Evolutionary conservation across 1,139 yeast species (phyloP).

Genomic region (Debaryomyces nepalensis): DNA sequence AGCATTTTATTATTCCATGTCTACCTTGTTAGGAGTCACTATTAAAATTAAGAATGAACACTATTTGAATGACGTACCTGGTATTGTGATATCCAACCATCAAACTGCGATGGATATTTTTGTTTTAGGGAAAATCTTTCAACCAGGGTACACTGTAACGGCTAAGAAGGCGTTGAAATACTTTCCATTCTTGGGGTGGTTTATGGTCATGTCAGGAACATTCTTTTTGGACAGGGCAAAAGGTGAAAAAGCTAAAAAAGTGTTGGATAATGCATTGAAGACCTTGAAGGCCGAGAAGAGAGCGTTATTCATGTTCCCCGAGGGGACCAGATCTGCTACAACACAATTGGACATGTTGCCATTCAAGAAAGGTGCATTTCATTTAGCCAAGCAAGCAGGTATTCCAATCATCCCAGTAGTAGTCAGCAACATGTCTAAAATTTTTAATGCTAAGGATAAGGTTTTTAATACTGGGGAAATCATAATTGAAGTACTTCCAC

Average conservation of each 20-base stretch:
- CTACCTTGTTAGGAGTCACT: constrained; percentile 66
- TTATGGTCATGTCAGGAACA: constrained; percentile 87
- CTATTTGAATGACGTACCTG: constrained; percentile 68
- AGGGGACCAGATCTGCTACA: constrained; percentile 90
- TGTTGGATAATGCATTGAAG: constrained; percentile 70
- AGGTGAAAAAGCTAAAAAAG: constrained; percentile 72
- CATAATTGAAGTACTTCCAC: constrained; percentile 67
- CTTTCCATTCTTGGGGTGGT: constrained; percentile 97
- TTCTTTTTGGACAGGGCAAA: constrained; percentile 87
- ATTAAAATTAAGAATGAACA: constrained; percentile 65
- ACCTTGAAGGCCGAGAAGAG: constrained; percentile 63
- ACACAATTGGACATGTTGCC: constrained; percentile 73
- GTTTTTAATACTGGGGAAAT: constrained; percentile 68
- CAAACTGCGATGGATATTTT: constrained; percentile 87
- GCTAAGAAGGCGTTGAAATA: constrained; percentile 84
- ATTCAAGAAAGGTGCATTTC: constrained; percentile 97
- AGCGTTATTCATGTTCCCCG: constrained; percentile 87
- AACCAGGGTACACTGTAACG: constrained; percentile 88
- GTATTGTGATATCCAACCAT: constrained; percentile 85
- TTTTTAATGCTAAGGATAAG: constrained; percentile 62
- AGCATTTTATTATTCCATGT: constrained; percentile 67
- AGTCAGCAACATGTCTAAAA: constrained; percentile 78
- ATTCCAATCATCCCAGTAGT: constrained; percentile 90
- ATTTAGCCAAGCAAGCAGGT: constrained; percentile 89
- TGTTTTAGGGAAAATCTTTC: constrained; percentile 80